phyloP scores from a whole-genome alignment of 2,329 filamentous ascomycete genomes.

The Lecanicillium sp. region DNA sequence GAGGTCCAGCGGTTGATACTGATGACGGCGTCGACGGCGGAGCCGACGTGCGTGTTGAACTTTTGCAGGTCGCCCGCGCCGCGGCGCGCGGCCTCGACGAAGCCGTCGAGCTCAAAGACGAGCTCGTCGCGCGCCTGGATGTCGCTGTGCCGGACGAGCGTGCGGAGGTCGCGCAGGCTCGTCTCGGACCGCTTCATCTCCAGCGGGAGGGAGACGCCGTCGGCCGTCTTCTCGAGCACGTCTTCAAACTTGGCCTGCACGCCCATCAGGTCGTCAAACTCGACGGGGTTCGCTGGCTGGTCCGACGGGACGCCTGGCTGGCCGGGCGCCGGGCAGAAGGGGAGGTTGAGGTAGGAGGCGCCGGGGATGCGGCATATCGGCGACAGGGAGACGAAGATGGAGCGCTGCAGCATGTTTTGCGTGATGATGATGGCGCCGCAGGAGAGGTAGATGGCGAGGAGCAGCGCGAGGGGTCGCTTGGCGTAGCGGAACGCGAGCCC shows the following conservation, averaged over 20 bases:
- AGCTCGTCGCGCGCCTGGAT: constrained; percentile 63
- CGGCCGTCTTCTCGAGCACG: constrained; percentile 59
- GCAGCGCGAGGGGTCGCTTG: constrained; percentile 56
- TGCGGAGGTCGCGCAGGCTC: constrained; percentile 66
- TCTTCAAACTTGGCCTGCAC: constrained; percentile 71
- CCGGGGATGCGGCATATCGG: constrained; percentile 66
- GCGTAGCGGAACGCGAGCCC: constrained; percentile 52
- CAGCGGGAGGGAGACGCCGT: constrained; percentile 60
- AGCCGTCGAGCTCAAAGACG: constrained; percentile 67
- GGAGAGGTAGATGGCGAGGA: constrained; percentile 54
- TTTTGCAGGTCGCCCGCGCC: constrained; percentile 60
- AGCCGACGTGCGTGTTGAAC: constrained; percentile 71
- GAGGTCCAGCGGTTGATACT: constrained; percentile 70
- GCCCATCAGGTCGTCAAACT: constrained; percentile 69
- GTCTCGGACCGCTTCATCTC: constrained; percentile 74
- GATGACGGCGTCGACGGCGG: constrained; percentile 66
- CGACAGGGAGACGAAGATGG: constrained; percentile 53
- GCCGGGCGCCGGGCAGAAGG: constrained; percentile 45
- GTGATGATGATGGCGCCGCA: constrained; percentile 51
- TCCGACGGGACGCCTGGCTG: constrained; percentile 10
- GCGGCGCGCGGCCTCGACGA: constrained; percentile 60
- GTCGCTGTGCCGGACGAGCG: constrained; percentile 62
- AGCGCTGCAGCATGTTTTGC: constrained; percentile 54
- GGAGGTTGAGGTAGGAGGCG: constrained; percentile 49
- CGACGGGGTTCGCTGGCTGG: constrained; percentile 31